These are phyloP conservation scores for Aspergillus incahuasiensis DNA, from an alignment of 495 filamentous ascomycete genomes.

Conservation along the genomic window DNA sequence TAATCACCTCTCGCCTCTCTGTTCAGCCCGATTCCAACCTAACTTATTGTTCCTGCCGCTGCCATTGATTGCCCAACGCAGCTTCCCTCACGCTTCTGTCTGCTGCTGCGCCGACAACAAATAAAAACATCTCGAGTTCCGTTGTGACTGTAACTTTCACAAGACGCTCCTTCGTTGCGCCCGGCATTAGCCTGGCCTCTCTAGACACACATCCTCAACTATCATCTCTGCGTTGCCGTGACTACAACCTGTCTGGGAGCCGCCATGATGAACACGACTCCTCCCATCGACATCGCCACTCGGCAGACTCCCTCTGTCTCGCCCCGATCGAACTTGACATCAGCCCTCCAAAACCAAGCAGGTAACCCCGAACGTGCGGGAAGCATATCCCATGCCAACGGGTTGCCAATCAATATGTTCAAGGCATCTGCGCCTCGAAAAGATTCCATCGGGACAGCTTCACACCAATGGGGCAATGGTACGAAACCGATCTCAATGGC, in stretches of 20 bases:
- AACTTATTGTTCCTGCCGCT: background rate
- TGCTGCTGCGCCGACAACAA: conserved; percentile 39
- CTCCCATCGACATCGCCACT: conserved; percentile 63
- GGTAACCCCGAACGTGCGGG: conserved; percentile 38
- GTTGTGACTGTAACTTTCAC: conserved; percentile 14
- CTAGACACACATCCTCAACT: conserved; percentile 24
- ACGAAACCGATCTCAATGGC: conserved; percentile 84
- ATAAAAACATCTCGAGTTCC: conserved; percentile 26
- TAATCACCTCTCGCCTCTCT: conserved; percentile 39
- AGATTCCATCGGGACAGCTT: conserved; percentile 63
- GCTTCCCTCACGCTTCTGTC: conserved; percentile 39
- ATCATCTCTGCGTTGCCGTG: conserved; percentile 44
- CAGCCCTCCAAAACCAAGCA: conserved; percentile 48
- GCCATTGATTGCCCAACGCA: background rate
- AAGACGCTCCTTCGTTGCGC: conserved; percentile 14
- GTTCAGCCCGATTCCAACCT: conserved; percentile 33
- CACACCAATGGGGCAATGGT: conserved; percentile 60
- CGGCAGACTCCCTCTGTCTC: conserved; percentile 56
- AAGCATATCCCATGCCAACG: conserved; percentile 39
- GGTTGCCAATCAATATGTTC: conserved; percentile 54
- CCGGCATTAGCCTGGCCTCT: background rate
- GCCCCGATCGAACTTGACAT: conserved; percentile 61
- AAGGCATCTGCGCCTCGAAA: conserved; percentile 53
- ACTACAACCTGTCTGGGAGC: conserved; percentile 17
- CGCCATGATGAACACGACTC: conserved; percentile 48